Percentiles rank a stretch among this genome's conserved stretches.
These are phyloP conservation scores for Ophiostoma populinum DNA, from an alignment of 2,329 filamentous ascomycete species.

Conservation along the genomic window DNA sequence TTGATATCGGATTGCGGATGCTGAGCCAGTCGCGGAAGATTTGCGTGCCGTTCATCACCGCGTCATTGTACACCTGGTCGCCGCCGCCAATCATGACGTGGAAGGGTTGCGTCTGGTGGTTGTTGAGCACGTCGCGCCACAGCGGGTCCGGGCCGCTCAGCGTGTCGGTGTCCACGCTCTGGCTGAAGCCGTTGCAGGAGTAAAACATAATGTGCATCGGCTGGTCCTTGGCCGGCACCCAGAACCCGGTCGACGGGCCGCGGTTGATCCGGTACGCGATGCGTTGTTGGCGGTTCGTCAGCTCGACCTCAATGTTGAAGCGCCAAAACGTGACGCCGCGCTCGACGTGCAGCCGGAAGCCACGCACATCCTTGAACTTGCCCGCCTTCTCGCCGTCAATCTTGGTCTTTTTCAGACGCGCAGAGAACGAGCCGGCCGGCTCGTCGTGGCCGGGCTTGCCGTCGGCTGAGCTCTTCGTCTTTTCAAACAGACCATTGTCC, in stretches of 20 bases:
- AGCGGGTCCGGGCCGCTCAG: slow-evolving; percentile 88
- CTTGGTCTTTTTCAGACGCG: slow-evolving; percentile 32
- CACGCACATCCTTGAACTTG: slow-evolving; percentile 69
- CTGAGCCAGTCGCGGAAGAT: slow-evolving; percentile 73
- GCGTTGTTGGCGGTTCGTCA: slow-evolving; percentile 59
- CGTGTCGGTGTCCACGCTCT: slow-evolving; percentile 57
- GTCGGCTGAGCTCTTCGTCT: slow-evolving; percentile 36
- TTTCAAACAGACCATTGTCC: slow-evolving; percentile 69
- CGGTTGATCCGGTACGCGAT: slow-evolving; percentile 93
- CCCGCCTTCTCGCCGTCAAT: slow-evolving; percentile 66
- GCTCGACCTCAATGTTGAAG: slow-evolving; percentile 87
- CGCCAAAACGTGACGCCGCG: slow-evolving; percentile 90
- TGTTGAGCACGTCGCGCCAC: slow-evolving; percentile 92
- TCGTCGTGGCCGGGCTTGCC: slow-evolving; percentile 26
- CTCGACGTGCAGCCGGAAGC: slow-evolving; percentile 68
- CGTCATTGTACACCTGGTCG: slow-evolving; percentile 93
- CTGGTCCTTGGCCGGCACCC: slow-evolving; percentile 71
- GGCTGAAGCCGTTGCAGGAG: slow-evolving; percentile 90
- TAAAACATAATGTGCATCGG: slow-evolving; percentile 99
- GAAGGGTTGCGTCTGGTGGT: slow-evolving; percentile 78
- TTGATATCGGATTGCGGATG: slow-evolving; percentile 62
- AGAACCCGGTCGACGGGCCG: slow-evolving; percentile 77
- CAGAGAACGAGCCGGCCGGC: slow-evolving; percentile 33
- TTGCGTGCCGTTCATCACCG: slow-evolving; percentile 54
- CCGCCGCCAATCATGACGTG: slow-evolving; percentile 97